A percentile compares a stretch with the other conserved stretches of the same genome.
Conservation (phyloP, 495 filamentous ascomycete genomes). For the Penicillium tannophilum region DNA sequence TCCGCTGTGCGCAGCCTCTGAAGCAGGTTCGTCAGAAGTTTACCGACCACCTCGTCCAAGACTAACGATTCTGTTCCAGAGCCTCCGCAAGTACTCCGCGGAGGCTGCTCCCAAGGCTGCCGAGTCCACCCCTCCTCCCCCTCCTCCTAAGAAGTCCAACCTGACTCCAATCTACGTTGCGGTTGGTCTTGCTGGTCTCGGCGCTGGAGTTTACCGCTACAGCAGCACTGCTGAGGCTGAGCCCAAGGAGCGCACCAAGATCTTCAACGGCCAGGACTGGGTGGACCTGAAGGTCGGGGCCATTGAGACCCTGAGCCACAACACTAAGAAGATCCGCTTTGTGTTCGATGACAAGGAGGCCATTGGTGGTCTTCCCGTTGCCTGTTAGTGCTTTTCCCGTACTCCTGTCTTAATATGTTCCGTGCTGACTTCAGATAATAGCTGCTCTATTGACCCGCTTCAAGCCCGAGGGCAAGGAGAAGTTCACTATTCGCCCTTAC, state of each 20-base stretch:
- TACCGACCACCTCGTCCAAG: neutral
- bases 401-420: neutral
- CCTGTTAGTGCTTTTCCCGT: constrained; percentile 54
- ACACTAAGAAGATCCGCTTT: constrained; percentile 88
- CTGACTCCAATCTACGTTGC: constrained; percentile 43
- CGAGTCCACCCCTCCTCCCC: constrained; percentile 10
- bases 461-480: constrained; percentile 74
- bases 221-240: constrained; percentile 37
- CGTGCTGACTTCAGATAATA: constrained; percentile 25
- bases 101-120: constrained; percentile 43
- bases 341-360: constrained; percentile 78
- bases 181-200: constrained; percentile 45
- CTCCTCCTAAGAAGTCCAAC: constrained; percentile 42
- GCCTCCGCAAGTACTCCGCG: constrained; percentile 55
- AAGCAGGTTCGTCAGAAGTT: constrained; percentile 42
- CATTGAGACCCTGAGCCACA: constrained; percentile 78
- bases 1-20: constrained; percentile 51
- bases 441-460: constrained; percentile 85
- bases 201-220: constrained; percentile 48
- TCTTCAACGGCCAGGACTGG: constrained; percentile 87
- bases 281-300: constrained; percentile 75
- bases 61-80: constrained; percentile 29
- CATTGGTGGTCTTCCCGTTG: constrained; percentile 76
- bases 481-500: constrained; percentile 86
- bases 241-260: constrained; percentile 43